Base-by-base conservation (phyloP, 2,329 filamentous ascomycete species). In the Ceratocystis cacaofunesta region DNA sequence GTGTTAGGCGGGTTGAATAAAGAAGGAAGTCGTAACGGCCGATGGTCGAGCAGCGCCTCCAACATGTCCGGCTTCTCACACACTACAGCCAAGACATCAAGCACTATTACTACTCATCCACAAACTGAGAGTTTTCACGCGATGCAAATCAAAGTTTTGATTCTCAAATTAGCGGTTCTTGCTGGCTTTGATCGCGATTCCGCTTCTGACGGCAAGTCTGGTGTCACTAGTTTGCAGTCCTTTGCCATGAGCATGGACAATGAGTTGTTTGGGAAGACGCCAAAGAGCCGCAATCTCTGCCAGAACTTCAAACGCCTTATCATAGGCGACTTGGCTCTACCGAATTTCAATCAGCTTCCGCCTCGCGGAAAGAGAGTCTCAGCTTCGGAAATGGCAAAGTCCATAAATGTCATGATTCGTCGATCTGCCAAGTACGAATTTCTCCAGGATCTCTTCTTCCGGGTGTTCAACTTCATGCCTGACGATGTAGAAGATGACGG, bases 151-250 rank as follows among this genome's bases (percentile, higher is more conserved):
- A 94, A 92, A 74, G 80, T 86, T 15, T 80, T 96, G 8, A 85
- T 95, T 41, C 78, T 95, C 50, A 91, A 91, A 72, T 90, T 92
- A 0, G 92, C 91, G 28, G 86, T 92, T 77, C 92, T 92, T 72
- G 83, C 88, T 2, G 91, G 91, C 10, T 96, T 88, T 75, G 82
- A 83, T 67, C 86, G 89, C 7, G 80, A 84, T 22, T 72, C 76
- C 1, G 76, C 79, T 12, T 71, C 75, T 10, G 74, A 77, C 7
- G 74, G 75, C 6, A 78, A 75, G 69, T 74, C 74, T 61, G 79
- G 75, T 69, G 78, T 78, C 2, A 76, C 78, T 12, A 81, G 82
- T 0, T 77, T 96, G 1, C 86, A 90, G 32, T 79, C 82, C 1
- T 96, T 94, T 71, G 85, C 92, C 61, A 87, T 91, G 71, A 79